Evolutionary conservation across 2,329 filamentous ascomycete species (phyloP), one percentile per base, ranked within the genome.

Genomic region (Bisporella sp.): DNA sequence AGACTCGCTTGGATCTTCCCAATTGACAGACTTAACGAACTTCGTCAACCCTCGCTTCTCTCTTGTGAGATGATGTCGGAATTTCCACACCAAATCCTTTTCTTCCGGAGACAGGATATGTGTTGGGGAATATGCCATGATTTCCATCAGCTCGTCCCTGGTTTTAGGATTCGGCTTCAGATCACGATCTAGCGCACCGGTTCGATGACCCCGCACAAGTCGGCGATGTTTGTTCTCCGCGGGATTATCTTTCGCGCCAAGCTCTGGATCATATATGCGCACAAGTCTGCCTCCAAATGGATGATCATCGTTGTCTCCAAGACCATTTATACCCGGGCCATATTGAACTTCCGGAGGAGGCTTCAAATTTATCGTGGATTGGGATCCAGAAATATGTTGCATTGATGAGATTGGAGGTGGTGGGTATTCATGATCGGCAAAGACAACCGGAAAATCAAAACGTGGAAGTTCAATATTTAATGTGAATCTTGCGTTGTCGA

Each of bases 21-120:
- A 99, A 58, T 95, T 91, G 39, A 96, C 92, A 0, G 92, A 96
- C 68, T 97, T 99, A 66, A 97, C 89, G 60, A 99, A 95, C 62
- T 99, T 99, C 33, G 92, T 99, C 51, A 97, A 74, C 2, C 92
- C 87, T 61, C 86, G 77, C 68, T 99, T 99, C 66, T 99, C 91
- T 51, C 90, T 79, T 1, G 91, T 93, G 28, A 99, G 71, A 66
- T 96, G 92, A 67, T 97, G 95, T 52, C 93, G 80, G 71, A 97
- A 99, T 62, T 95, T 93, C 95, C 95, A 99, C 21, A 99, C 82
- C 47, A 96, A 76, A 67, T 99, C 93, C 64, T 95, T 95, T 68
- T 99, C 93, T 65, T 96, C 91, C 0, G 89, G 81, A 1, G 83
- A 89, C 29, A 99, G 75, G 45, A 87, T 80, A 55, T 96, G 90